Conservation (phyloP, 1,284 basidiomycete genomes). For the Pterulicium gracile region DNA sequence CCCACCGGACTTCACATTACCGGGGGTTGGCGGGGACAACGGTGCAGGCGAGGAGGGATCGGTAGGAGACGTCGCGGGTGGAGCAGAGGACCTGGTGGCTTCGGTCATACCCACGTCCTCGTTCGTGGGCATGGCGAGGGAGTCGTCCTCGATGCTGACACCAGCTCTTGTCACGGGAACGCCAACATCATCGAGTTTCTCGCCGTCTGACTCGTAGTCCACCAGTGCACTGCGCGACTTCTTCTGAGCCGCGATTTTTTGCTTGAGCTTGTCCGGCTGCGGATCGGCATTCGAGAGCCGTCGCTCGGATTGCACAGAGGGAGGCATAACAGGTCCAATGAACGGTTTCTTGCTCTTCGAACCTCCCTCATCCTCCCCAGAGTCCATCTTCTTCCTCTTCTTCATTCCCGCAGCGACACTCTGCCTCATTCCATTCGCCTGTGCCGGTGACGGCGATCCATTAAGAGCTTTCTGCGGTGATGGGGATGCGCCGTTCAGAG, state of each 20-base stretch:
- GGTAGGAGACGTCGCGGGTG: not conserved
- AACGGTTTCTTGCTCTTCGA: conserved; percentile 37
- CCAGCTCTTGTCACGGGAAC: not conserved
- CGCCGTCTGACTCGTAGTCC: conserved; percentile 44
- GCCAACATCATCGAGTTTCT: conserved; percentile 21
- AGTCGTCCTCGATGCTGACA: not conserved
- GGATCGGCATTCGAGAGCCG: conserved; percentile 32
- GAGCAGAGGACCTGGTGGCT: not conserved
- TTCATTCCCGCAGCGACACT: conserved; percentile 48
- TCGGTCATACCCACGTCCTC: not conserved
- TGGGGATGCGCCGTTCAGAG: conserved; percentile 20
- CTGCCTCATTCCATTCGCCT: conserved; percentile 13
- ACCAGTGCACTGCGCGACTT: conserved; percentile 32
- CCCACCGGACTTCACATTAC: not conserved
- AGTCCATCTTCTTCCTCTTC: conserved; percentile 42
- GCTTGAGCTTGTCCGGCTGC: conserved; percentile 47
- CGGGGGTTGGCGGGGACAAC: not conserved
- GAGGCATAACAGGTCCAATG: conserved; percentile 56
- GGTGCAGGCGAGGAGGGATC: not conserved
- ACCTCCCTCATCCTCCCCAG: conserved; percentile 36
- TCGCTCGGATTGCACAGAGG: conserved; percentile 16
- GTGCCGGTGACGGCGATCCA: conserved; percentile 13
- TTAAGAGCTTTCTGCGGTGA: conserved; percentile 37
- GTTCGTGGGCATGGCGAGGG: not conserved
- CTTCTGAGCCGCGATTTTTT: conserved; percentile 41